phyloP scores from a whole-genome alignment of 345 rosid genomes.

The Eucalyptus albens region DNA sequence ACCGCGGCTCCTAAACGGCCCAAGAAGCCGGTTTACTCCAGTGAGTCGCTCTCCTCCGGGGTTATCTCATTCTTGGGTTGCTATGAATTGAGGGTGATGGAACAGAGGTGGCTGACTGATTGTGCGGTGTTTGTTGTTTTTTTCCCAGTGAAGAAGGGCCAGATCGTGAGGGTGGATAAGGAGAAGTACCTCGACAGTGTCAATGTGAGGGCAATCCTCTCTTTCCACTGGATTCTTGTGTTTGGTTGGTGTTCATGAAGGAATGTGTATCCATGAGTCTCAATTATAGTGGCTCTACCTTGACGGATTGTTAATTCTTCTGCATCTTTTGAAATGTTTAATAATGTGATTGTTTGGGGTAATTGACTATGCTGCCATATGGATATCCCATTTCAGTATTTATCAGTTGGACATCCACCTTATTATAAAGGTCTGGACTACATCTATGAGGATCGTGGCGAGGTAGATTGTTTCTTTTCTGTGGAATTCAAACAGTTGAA shows the following conservation, averaged over 20 bases:
- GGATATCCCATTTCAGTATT: constrained; percentile 32
- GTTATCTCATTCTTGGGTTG: not conserved
- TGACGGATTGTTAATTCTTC: not conserved
- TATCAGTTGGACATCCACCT: constrained; percentile 94
- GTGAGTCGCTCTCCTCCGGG: constrained; percentile 20
- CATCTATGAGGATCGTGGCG: constrained; percentile 91
- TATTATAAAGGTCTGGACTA: constrained; percentile 91
- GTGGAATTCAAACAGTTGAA: not conserved
- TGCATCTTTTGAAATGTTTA: not conserved
- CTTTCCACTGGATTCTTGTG: not conserved
- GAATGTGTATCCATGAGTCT: not conserved
- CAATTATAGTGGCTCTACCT: not conserved
- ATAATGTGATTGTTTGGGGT: not conserved
- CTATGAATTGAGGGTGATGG: not conserved
- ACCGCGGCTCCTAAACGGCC: constrained; percentile 16
- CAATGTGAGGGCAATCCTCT: constrained; percentile 29
- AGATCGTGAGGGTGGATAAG: constrained; percentile 95
- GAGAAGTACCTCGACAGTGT: constrained; percentile 86
- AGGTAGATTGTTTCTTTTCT: constrained; percentile 28
- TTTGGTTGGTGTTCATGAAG: not conserved
- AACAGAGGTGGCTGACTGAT: not conserved
- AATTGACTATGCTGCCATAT: not conserved
- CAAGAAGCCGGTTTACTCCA: constrained; percentile 85
- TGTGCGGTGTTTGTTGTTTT: not conserved
- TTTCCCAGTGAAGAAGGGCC: constrained; percentile 90